Conservation (phyloP, 768 basidiomycete genomes). For the Boletales sp. region DNA sequence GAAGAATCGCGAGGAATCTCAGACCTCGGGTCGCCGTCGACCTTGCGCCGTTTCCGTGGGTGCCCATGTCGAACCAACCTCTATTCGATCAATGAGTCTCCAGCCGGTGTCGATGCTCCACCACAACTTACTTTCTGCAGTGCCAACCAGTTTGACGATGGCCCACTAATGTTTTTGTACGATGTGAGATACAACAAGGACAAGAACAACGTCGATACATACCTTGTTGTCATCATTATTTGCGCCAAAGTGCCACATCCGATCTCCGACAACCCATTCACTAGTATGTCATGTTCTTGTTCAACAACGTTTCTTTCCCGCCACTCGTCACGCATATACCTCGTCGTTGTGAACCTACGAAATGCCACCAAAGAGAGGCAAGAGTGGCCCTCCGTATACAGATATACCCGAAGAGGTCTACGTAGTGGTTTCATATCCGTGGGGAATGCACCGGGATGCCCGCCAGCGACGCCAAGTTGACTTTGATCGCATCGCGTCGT, state of each 20-base stretch:
- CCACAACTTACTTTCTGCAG: conserved; percentile 44
- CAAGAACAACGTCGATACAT: conserved; percentile 12
- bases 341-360: background rate
- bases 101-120: background rate
- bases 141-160: conserved; percentile 58
- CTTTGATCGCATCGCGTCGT: conserved; percentile 22
- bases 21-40: conserved; percentile 3
- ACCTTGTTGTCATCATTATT: conserved; percentile 10
- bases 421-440: conserved; percentile 23
- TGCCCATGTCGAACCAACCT: conserved; percentile 6
- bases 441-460: conserved; percentile 13
- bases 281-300: background rate
- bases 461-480: conserved; percentile 12
- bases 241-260: conserved; percentile 4
- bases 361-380: conserved; percentile 19
- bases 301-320: background rate
- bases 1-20: background rate
- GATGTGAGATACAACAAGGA: background rate
- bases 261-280: conserved; percentile 16
- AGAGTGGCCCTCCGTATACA: conserved; percentile 27
- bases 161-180: conserved; percentile 10
- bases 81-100: background rate
- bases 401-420: conserved; percentile 19
- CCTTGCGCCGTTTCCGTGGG: conserved; percentile 18
- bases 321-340: conserved; percentile 1